Evolutionary conservation across 2,329 filamentous ascomycete species (phyloP), one percentile per base, ranked within the genome.

Genomic region (Arthrobotrys sinensis): DNA sequence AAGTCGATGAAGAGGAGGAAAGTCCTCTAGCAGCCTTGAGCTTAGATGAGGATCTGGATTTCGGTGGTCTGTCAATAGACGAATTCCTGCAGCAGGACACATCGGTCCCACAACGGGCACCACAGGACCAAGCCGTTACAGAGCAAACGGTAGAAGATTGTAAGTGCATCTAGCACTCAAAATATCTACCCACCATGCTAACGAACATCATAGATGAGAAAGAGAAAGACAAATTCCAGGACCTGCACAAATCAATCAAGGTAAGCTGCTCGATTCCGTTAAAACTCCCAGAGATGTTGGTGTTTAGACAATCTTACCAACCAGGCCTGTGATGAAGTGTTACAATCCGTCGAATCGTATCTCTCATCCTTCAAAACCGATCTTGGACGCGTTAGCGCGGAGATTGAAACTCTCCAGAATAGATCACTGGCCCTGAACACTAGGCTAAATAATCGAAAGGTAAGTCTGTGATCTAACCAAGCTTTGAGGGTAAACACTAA

Each of bases 351-450:
- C 68, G 95, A 99, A 85, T 91, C 90, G 36, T 98, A 97, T 83
- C 87, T 99, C 66, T 92, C 92, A 43, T 95, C 91, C 84, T 99
- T 99, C 83, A 94, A 96, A 83, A 92, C 94, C 77, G 96, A 99
- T 84, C 89, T 99, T 10, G 95, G 93, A 7, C 89, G 90, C 12
- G 96, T 99, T 11, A 97, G 96, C 0, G 91, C 94, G 5, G 96
- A 99, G 83, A 99, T 99, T 64, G 96, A 99, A 85, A 94, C 91
- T 1, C 86, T 99, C 46, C 96, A 99, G 85, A 91, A 91, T 64
- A 90, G 96, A 55, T 99, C 96, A 0, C 89, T 91, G 10, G 90
- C 91, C 6, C 85, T 99, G 76, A 97, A 93, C 81, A 90, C 92
- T 40, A 91, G 94, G 82, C 86, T 99, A 34, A 92, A 97, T 80